Percentiles rank a stretch among this genome's conserved stretches.
Evolutionary conservation across 1,139 yeast species (phyloP).

Genomic region (Candida sp.): DNA sequence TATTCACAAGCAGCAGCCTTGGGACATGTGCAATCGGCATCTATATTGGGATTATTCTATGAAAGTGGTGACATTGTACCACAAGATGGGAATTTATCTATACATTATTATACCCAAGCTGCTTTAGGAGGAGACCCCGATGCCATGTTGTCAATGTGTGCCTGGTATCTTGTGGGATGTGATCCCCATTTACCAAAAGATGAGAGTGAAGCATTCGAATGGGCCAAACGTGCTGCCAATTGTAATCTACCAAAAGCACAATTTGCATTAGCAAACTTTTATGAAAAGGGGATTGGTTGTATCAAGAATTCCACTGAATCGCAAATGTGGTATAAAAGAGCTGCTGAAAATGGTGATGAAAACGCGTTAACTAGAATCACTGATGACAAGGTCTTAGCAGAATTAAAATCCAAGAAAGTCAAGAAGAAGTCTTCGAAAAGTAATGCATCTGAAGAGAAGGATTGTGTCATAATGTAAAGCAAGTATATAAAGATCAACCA

Average conservation of each 20-base stretch:
- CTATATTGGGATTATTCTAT: constrained; percentile 77
- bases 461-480: constrained; percentile 37
- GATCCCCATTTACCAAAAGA: constrained; percentile 79
- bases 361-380: constrained; percentile 48
- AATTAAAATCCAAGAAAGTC: constrained; percentile 21
- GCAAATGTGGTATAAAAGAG: constrained; percentile 70
- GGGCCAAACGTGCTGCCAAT: constrained; percentile 88
- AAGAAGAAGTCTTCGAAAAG: constrained; percentile 4
- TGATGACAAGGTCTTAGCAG: constrained; percentile 29
- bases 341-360: constrained; percentile 72
- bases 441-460: constrained; percentile 36
- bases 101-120: constrained; percentile 91
- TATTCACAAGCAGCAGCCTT: constrained; percentile 88
- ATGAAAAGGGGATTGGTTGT: constrained; percentile 88
- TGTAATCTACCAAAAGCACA: constrained; percentile 79
- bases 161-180: constrained; percentile 94
- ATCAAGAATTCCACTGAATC: constrained; percentile 55
- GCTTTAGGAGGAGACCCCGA: constrained; percentile 86
- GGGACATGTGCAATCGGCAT: constrained; percentile 79
- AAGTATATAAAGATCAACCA: not conserved
- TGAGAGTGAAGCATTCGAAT: constrained; percentile 85
- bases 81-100: constrained; percentile 79
- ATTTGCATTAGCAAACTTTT: constrained; percentile 80
- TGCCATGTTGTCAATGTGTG: constrained; percentile 92
- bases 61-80: constrained; percentile 82